Evolutionary conservation across 2,329 filamentous ascomycete species (phyloP), one percentile per base, ranked within the genome.

Genomic region (Exophiala alcalophila): DNA sequence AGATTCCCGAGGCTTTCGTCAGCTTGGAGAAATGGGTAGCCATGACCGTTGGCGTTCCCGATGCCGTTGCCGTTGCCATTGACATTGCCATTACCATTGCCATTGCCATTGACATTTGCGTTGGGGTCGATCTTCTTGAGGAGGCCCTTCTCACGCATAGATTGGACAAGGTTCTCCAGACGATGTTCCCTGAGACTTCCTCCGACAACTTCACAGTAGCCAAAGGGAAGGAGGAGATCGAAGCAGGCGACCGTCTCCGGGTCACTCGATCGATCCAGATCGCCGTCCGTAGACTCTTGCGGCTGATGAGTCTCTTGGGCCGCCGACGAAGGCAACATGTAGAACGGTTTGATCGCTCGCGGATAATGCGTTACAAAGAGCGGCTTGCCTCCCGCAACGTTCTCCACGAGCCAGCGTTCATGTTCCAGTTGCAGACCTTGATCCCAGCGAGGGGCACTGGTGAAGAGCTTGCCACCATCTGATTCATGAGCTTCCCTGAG

Each of bases 331-430:
- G 80, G 78, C 2, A 78, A 65, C 85, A 89, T 90, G 65, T 90
- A 98, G 67, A 97, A 98, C 8, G 91, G 87, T 67, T 98, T 98
- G 62, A 92, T 81, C 33, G 74, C 71, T 53, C 79, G 79, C n/a
- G 92, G 92, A 61, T 96, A 98, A 63, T 96, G 76, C 10, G 90
- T 97, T 52, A 98, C 81, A 61, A 97, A 97, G 30, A 97, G 74
- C 5, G 92, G 92, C 2, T 68, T 66, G 12, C 74, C 73, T 33
- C 76, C 69, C 53, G 81, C 81, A 30, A 91, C 60, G 18, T 70
- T 70, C 39, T 78, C 73, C 33, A 92, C 89, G 40, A 98, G 75
- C 62, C 82, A 95, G 61, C 81, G 87, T 67, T 98, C 92, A 67
- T 98, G 92, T 63, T 97, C 91, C 2, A 90, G 84, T 58, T 92